Conservation (phyloP, 768 basidiomycete species). For the Boletus rufocinnamomeus region DNA sequence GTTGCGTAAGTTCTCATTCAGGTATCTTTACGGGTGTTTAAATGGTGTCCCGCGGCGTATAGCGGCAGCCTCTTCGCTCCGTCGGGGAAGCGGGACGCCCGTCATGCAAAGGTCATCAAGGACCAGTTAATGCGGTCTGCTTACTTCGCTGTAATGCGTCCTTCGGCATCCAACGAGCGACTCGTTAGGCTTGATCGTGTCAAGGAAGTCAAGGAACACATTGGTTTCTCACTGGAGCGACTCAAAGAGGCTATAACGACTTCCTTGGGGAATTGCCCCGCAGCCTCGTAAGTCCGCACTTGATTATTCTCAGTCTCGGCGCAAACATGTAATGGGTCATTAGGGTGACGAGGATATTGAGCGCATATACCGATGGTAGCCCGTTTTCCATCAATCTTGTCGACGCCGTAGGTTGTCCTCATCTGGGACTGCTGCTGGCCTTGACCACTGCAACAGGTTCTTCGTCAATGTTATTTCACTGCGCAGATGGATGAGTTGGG, state of each 20-base stretch:
- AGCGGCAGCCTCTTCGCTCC: conserved; percentile 41
- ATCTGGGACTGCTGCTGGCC: neutral
- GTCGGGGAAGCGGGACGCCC: conserved; percentile 27
- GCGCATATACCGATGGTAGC: conserved; percentile 52
- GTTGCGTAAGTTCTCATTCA: conserved; percentile 40
- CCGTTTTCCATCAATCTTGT: conserved; percentile 58
- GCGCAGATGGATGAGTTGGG: conserved; percentile 52
- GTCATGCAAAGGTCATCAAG: conserved; percentile 33
- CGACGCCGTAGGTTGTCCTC: conserved; percentile 47
- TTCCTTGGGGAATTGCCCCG: conserved; percentile 21
- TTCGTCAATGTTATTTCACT: conserved; percentile 59
- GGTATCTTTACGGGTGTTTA: neutral
- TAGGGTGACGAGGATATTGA: conserved; percentile 46
- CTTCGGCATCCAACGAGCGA: conserved; percentile 14
- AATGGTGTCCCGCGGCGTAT: neutral
- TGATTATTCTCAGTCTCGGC: neutral
- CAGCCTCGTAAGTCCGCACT: conserved; percentile 27
- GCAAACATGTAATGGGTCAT: neutral
- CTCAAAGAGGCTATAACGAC: conserved; percentile 24
- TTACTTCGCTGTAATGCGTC: conserved; percentile 15
- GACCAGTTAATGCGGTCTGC: conserved; percentile 27
- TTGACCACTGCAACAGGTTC: conserved; percentile 39
- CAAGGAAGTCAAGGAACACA: conserved; percentile 27
- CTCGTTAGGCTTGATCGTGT: conserved; percentile 29
- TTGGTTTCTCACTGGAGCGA: conserved; percentile 29